Percentiles rank a stretch among this genome's conserved stretches.
Evolutionary conservation across 495 filamentous ascomycete genomes (phyloP).

Genomic region (Lindgomyces ingoldianus): DNA sequence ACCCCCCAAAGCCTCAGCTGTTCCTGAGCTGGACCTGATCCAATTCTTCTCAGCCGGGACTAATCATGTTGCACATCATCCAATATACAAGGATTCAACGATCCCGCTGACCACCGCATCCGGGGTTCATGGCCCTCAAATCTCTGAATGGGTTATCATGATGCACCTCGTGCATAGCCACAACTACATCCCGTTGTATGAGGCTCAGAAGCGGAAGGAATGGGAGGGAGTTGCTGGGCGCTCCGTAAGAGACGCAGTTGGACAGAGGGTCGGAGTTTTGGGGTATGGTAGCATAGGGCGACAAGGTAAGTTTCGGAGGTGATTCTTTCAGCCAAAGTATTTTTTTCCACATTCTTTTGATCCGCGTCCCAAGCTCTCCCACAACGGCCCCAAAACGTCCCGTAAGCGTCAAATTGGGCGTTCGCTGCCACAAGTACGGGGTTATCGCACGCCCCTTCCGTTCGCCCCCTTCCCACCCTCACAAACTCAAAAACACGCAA

Average conservation of each 20-base stretch:
- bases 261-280: slow-evolving; percentile 67
- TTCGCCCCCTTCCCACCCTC: too few species aligned
- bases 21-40: slow-evolving; percentile 65
- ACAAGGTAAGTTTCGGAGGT: slow-evolving; percentile 47
- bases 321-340: too few species aligned
- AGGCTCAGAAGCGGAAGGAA: slow-evolving; percentile 53
- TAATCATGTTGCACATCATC: slow-evolving; percentile 64
- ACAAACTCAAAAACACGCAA: too few species aligned
- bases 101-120: slow-evolving; percentile 70
- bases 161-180: slow-evolving; percentile 59
- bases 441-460: too few species aligned
- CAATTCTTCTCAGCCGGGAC: slow-evolving; percentile 76
- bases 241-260: slow-evolving; percentile 53
- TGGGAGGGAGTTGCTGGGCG: slow-evolving; percentile 52
- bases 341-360: background rate
- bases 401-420: too few species aligned
- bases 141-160: slow-evolving; percentile 73
- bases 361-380: background rate
- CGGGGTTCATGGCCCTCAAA: slow-evolving; percentile 81
- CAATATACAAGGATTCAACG: slow-evolving; percentile 63
- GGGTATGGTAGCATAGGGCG: slow-evolving; percentile 85
- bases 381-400: too few species aligned
- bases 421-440: too few species aligned
- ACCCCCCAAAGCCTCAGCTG: slow-evolving; percentile 51
- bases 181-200: slow-evolving; percentile 53